Conservation (phyloP, 306 rosid genomes). For the Prunus dulcis region DNA sequence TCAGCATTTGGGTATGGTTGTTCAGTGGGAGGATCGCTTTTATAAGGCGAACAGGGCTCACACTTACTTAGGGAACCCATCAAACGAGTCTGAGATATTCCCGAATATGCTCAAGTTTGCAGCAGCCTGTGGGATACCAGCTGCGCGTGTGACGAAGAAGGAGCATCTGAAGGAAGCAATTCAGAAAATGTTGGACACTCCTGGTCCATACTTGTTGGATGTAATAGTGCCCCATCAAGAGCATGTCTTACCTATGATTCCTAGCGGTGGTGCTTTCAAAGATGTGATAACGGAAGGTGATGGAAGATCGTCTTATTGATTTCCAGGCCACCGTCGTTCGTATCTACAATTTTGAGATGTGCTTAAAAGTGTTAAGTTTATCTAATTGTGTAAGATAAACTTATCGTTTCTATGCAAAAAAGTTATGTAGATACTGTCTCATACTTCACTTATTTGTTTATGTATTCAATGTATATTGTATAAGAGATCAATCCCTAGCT, state of each 20-base stretch:
- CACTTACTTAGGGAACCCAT: constrained; percentile 74
- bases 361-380: neutral
- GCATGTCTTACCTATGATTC: constrained; percentile 94
- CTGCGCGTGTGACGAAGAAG: constrained; percentile 64
- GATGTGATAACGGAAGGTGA: constrained; percentile 89
- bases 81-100: constrained; percentile 59
- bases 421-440: no score
- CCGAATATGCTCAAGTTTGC: constrained; percentile 86
- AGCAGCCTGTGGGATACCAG: constrained; percentile 73
- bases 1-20: constrained; percentile 95
- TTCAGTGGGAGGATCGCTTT: constrained; percentile 94
- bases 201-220: constrained; percentile 83
- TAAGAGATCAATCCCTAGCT: no score
- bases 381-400: no score
- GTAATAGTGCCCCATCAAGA: constrained; percentile 94
- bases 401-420: no score
- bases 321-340: neutral
- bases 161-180: constrained; percentile 64
- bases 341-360: constrained; percentile 6
- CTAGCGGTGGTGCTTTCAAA: constrained; percentile 82
- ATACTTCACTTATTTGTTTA: no score
- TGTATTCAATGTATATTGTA: no score
- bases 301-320: constrained; percentile 61
- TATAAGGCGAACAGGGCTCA: constrained; percentile 83
- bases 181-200: constrained; percentile 76